Conservation (phyloP, 192 early-diverging fungal species). For the Coemansia sp. region DNA sequence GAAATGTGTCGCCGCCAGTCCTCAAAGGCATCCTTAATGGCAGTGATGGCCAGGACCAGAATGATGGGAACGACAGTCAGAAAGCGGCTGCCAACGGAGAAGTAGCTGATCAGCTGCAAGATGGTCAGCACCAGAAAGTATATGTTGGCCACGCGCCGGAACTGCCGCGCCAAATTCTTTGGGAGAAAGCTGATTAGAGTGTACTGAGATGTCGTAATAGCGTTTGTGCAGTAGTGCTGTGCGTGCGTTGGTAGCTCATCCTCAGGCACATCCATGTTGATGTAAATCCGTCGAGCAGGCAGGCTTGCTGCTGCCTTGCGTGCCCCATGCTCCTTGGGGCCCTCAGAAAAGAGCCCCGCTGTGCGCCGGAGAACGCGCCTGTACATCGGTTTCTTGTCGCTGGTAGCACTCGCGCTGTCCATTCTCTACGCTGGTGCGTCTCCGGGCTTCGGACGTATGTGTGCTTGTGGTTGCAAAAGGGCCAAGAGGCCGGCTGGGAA, state of each 20-base stretch:
- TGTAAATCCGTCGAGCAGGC: slow-evolving; percentile 54
- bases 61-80: slow-evolving; percentile 81
- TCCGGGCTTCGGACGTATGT: neutral
- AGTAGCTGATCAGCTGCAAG: slow-evolving; percentile 74
- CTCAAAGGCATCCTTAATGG: slow-evolving; percentile 86
- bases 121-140: slow-evolving; percentile 76
- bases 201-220: slow-evolving; percentile 90
- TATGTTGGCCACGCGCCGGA: slow-evolving; percentile 76
- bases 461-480: no score
- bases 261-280: slow-evolving; percentile 63
- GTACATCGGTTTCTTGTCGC: slow-evolving; percentile 12
- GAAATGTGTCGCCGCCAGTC: slow-evolving; percentile 84
- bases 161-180: slow-evolving; percentile 91
- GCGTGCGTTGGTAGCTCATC: slow-evolving; percentile 59
- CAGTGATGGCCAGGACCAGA: slow-evolving; percentile 77
- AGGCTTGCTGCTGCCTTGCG: slow-evolving; percentile 34
- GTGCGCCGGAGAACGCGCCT: slow-evolving; percentile 24
- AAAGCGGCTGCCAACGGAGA: slow-evolving; percentile 74
- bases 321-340: slow-evolving; percentile 12
- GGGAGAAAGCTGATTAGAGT: slow-evolving; percentile 82
- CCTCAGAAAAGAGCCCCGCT: slow-evolving; percentile 8
- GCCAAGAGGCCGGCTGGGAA: no score
- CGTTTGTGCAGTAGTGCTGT: slow-evolving; percentile 68
- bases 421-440: neutral
- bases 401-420: slow-evolving; percentile 10